These are phyloP conservation scores for Hanseniaspora lachancei DNA, from an alignment of 805 yeast species.

Conservation along the genomic window DNA sequence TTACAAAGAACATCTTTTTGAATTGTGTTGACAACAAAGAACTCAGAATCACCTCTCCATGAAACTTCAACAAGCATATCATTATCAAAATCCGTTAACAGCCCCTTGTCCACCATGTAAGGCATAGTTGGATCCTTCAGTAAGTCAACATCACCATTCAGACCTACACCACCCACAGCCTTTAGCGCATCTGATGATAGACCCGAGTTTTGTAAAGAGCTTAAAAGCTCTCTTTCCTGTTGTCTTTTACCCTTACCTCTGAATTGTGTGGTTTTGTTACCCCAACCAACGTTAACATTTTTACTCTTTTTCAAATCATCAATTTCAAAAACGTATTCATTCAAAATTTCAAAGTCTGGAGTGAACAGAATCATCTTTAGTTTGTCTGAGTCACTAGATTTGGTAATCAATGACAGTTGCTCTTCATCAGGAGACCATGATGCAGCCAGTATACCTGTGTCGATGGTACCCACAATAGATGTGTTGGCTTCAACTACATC, in stretches of 20 bases:
- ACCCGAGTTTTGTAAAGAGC: constrained; percentile 42
- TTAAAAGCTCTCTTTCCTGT: constrained; percentile 46
- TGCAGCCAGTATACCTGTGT: constrained; percentile 59
- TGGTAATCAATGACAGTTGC: constrained; percentile 58
- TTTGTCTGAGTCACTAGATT: constrained; percentile 22
- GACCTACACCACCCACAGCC: constrained; percentile 31
- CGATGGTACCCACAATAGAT: constrained; percentile 66
- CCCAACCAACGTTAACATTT: constrained; percentile 98
- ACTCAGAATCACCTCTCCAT: constrained; percentile 95
- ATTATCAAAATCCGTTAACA: constrained; percentile 41
- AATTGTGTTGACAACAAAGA: constrained; percentile 51
- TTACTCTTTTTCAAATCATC: constrained; percentile 57
- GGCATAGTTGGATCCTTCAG: constrained; percentile 84
- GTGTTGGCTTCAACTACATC: constrained; percentile 37
- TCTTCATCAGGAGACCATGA: constrained; percentile 90
- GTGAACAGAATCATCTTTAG: constrained; percentile 50
- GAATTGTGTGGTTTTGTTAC: constrained; percentile 90
- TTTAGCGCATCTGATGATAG: constrained; percentile 21
- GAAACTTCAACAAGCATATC: constrained; percentile 37
- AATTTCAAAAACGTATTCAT: constrained; percentile 45
- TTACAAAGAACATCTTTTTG: constrained; percentile 28
- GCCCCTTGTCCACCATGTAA: constrained; percentile 57
- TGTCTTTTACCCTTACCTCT: constrained; percentile 85
- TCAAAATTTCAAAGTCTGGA: constrained; percentile 64
- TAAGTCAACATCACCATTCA: constrained; percentile 38